Conservation (phyloP, 345 rosid genomes). For the Eucalyptus pauciflora region DNA sequence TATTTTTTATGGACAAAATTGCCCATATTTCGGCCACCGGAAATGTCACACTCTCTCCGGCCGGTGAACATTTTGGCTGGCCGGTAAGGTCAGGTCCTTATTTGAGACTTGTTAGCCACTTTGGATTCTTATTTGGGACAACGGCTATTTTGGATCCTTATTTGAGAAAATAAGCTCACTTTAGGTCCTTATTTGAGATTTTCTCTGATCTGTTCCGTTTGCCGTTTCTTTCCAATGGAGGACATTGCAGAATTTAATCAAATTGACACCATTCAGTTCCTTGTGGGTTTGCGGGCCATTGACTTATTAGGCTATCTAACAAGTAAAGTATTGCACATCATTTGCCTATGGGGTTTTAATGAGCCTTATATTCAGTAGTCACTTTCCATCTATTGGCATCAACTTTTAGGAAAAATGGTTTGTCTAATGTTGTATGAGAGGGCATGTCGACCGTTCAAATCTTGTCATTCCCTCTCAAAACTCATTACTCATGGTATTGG, state of each 20-base stretch:
- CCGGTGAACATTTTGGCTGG: too few relatives aligned
- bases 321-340: fast-evolving
- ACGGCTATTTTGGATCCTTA: too few relatives aligned
- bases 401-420: fast-evolving
- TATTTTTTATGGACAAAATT: too few relatives aligned
- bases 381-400: neutral
- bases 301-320: neutral
- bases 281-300: neutral
- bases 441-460: fast-evolving
- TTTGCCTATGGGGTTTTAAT: too few relatives aligned
- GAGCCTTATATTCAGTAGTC: neutral
- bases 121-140: too few relatives aligned
- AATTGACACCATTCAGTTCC: neutral
- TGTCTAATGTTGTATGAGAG: neutral
- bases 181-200: too few relatives aligned
- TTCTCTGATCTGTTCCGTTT: neutral
- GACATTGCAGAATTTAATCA: neutral
- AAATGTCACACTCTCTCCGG: too few relatives aligned
- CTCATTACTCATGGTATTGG: neutral
- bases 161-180: too few relatives aligned
- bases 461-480: neutral
- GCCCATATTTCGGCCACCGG: too few relatives aligned
- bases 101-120: too few relatives aligned
- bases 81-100: too few relatives aligned
- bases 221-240: neutral